phyloP scores from a whole-genome alignment of 768 basidiomycete species.

The Candolleomyces efflorescens region DNA sequence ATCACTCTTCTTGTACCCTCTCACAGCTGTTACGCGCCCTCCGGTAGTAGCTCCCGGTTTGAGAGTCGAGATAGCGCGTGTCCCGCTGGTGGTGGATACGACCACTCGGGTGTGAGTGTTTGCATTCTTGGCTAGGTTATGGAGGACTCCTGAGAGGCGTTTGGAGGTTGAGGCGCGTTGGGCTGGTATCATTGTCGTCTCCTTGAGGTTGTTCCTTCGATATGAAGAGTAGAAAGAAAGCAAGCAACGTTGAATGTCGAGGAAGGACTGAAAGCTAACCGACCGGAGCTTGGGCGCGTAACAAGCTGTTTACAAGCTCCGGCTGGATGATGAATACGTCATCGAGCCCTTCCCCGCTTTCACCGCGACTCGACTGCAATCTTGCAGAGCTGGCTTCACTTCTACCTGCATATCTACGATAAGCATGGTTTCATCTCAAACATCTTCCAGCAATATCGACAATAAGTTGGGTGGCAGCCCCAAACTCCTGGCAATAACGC shows the following conservation, averaged over 20 bases:
- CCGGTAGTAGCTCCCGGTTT: background rate
- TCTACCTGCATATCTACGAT: too few species aligned
- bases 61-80: background rate
- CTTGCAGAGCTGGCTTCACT: too few species aligned
- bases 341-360: too few species aligned
- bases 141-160: background rate
- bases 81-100: background rate
- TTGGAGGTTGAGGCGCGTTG: slow-evolving; percentile 1
- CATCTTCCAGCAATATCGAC: too few species aligned
- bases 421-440: too few species aligned
- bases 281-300: background rate
- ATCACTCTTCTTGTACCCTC: background rate
- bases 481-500: too few species aligned
- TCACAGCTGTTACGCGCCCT: background rate
- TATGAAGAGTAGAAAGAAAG: background rate
- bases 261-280: background rate
- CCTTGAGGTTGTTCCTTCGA: background rate
- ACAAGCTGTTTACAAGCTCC: background rate
- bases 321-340: background rate
- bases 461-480: too few species aligned
- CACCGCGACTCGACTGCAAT: too few species aligned
- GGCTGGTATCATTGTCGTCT: background rate
- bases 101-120: background rate
- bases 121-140: background rate
- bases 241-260: background rate